Evolutionary conservation across 495 filamentous ascomycete species (phyloP).

Genomic region (Lentithecium fluviatile): DNA sequence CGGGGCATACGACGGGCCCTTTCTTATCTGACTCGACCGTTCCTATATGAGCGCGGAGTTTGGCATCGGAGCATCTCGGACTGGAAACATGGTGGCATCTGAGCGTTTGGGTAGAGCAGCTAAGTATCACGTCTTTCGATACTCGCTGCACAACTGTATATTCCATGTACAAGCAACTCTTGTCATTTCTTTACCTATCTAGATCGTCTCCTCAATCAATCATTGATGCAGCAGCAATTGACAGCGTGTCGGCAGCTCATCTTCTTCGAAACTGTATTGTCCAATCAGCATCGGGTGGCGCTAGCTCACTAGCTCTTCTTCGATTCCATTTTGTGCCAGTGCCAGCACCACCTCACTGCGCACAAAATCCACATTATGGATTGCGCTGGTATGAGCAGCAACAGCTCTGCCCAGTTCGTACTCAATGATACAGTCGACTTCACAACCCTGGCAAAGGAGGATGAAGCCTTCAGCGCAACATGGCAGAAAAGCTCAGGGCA

Average conservation of each 20-base stretch:
- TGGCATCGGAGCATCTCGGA: background rate
- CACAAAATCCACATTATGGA: background rate
- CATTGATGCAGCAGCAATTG: no score
- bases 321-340: no score
- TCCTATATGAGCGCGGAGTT: background rate
- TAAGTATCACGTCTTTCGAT: no score
- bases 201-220: background rate
- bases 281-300: background rate
- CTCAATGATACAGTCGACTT: constrained; percentile 64
- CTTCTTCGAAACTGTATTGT: no score
- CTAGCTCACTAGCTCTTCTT: background rate
- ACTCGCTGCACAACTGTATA: no score
- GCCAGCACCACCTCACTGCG: no score
- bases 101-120: no score
- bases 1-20: constrained; percentile 42
- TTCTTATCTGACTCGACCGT: constrained; percentile 20
- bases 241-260: no score
- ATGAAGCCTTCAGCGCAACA: constrained; percentile 58
- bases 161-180: no score
- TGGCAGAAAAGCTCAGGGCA: constrained; percentile 51
- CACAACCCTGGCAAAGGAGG: constrained; percentile 55
- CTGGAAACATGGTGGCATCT: no score
- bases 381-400: background rate
- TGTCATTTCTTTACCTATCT: no score
- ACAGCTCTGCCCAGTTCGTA: background rate